phyloP scores from a whole-genome alignment of 306 rosid genomes.

The barrel medic (Medicago truncatula) region DNA sequence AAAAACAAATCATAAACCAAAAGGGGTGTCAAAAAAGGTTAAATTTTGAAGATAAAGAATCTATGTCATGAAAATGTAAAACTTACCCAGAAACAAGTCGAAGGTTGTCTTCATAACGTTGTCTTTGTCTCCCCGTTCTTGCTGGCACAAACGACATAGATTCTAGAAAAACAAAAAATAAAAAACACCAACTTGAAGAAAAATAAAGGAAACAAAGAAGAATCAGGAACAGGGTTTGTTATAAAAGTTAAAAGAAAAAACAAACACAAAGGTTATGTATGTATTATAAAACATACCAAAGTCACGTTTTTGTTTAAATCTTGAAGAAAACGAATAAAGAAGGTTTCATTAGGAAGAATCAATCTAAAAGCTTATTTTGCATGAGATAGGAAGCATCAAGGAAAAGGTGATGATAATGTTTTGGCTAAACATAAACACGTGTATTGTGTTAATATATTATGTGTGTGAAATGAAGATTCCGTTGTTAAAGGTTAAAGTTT shows the following conservation, averaged over 20 bases:
- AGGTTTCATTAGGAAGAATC: conserved; percentile 19
- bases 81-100: conserved; percentile 91
- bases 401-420: conserved; percentile 26
- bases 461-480: conserved; percentile 25
- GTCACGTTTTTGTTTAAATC: conserved; percentile 33
- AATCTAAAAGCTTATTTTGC: conserved; percentile 35
- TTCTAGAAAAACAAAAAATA: conserved; percentile 9
- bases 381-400: conserved; percentile 16
- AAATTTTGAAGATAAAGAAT: conserved; percentile 27
- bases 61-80: conserved; percentile 3
- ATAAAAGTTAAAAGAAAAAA: conserved; percentile 4
- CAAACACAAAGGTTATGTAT: conserved; percentile 5
- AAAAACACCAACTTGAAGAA: conserved; percentile 30
- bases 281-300: conserved; percentile 22
- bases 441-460: not conserved
- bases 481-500: conserved; percentile 26
- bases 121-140: conserved; percentile 75
- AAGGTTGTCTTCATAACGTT: conserved; percentile 72
- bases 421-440: conserved; percentile 21
- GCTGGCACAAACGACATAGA: conserved; percentile 62
- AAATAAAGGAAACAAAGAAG: conserved; percentile 10
- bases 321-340: not conserved
- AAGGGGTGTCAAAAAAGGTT: not conserved
- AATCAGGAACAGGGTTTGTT: conserved; percentile 16
- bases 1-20: conserved; percentile 15